Evolutionary conservation across 441 rosid genomes (phyloP).

Genomic region (Gossypium gossypioides): DNA sequence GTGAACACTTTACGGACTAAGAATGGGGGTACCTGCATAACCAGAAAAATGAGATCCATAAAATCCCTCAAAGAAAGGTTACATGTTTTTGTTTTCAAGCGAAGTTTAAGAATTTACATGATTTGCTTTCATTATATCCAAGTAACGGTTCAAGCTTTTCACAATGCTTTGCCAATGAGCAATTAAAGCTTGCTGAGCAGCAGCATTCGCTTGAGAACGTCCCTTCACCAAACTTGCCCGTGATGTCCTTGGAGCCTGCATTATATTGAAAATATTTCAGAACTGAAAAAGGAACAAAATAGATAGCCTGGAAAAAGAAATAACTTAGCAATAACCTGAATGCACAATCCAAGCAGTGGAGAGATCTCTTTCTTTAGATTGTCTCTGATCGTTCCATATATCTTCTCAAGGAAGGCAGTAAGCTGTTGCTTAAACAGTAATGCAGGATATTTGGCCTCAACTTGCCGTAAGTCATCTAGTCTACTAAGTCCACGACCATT

Average conservation of each 20-base stretch:
- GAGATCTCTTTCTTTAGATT: constrained; percentile 64
- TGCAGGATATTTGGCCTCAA: constrained; percentile 72
- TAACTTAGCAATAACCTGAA: constrained; percentile 37
- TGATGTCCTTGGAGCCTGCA: constrained; percentile 59
- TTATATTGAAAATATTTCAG: constrained; percentile 4
- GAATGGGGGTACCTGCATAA: not conserved
- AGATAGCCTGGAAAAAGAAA: not conserved
- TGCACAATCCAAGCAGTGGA: constrained; percentile 56
- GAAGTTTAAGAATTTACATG: not conserved
- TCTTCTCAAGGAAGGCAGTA: constrained; percentile 72
- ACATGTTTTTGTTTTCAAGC: not conserved
- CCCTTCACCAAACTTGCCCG: constrained; percentile 59
- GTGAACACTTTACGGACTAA: constrained; percentile 2
- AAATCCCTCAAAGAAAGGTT: not conserved
- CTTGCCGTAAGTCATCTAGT: constrained; percentile 52
- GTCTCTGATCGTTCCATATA: constrained; percentile 68
- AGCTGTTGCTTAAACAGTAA: constrained; percentile 68
- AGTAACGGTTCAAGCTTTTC: constrained; percentile 2
- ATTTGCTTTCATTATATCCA: constrained; percentile 1
- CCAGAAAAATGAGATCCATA: constrained; percentile 14
- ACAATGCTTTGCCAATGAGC: constrained; percentile 29
- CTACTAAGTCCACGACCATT: constrained; percentile 48
- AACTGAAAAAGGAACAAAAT: not conserved
- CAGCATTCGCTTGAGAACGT: constrained; percentile 53
- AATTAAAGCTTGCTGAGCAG: constrained; percentile 51